Conservation (phyloP, 192 early-diverging fungal genomes). For the Backusella tuberculispora region DNA sequence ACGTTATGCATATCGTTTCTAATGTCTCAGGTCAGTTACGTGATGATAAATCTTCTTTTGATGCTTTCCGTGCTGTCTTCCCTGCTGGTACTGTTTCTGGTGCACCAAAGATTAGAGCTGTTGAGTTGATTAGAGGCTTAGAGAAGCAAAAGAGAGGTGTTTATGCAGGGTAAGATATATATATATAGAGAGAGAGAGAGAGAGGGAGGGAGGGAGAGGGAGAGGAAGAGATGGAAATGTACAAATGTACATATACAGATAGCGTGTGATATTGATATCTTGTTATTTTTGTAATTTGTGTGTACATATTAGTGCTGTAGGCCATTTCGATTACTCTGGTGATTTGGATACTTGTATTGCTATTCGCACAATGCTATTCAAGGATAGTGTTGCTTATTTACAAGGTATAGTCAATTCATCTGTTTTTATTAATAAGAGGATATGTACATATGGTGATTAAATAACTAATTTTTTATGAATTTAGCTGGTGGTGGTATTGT, state of each 20-base stretch:
- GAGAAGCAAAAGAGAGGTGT: constrained; percentile 94
- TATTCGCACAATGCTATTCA: constrained; percentile 98
- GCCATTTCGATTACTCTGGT: constrained; percentile 93
- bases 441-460: not conserved
- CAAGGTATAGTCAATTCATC: constrained; percentile 57
- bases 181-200: not conserved
- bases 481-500: constrained; percentile 90
- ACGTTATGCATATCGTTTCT: constrained; percentile 99
- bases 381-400: constrained; percentile 92
- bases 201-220: not conserved
- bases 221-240: not conserved
- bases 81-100: constrained; percentile 99
- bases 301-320: constrained; percentile 63
- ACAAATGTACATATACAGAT: not conserved
- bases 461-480: not conserved
- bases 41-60: constrained; percentile 87
- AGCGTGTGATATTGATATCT: not conserved
- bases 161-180: constrained; percentile 64
- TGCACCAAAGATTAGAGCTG: constrained; percentile 96
- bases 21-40: constrained; percentile 91
- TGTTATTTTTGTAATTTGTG: not conserved
- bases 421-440: not conserved
- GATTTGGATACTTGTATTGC: constrained; percentile 97
- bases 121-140: constrained; percentile 90
- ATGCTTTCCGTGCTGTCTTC: constrained; percentile 97